Evolutionary conservation across 2,329 filamentous ascomycete genomes (phyloP), one percentile per base, ranked within the genome.

Genomic region (Coleophoma crateriformis): DNA sequence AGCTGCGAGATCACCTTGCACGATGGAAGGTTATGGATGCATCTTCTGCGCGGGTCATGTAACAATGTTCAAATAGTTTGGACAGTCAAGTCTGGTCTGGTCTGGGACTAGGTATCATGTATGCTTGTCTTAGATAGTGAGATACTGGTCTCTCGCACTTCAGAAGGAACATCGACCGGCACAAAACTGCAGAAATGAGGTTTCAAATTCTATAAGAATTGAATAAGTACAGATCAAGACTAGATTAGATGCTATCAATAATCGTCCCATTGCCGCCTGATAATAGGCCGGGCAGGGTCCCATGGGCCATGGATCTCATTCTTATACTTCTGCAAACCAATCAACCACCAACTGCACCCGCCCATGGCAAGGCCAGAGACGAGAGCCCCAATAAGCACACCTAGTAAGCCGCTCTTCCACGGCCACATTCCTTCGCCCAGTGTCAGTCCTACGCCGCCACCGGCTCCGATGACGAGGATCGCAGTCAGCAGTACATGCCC

Each of bases 261-360:
- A 54, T 61, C 57, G 51, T 62, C 58, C 59, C 61, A 64, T 27
- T 58, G 54, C 52, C 85, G 84, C 63, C 90, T 82, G 55, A 94
- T 91, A 49, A 94, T 81, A 10, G 94, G 94, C 64, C 91, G 79
- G 7, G 94, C 94, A 17, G 92, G 91, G 71, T 99, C 94, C 94
- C 94, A 99, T 1, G 94, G 94, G 40, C 94, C 94, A 63, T 91
- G 89, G 58, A 99, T 96, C 70, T 97, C 94, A 67, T 97, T 97
- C 75, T 99, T 99, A 71, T 97, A 99, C 71, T 95, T 92, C 70
- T 99, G 94, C 67, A 99, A 69, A 8, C 90, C 88, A 63, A 99
- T 97, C 55, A 99, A 71, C 91, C 94, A 97, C 92, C 91, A 97
- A 65, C 90, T 95, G 67, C 91, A 96, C 12, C 90, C 86, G 2